phyloP scores from a whole-genome alignment of 306 rosid species.

The Vachellia collinsii region DNA sequence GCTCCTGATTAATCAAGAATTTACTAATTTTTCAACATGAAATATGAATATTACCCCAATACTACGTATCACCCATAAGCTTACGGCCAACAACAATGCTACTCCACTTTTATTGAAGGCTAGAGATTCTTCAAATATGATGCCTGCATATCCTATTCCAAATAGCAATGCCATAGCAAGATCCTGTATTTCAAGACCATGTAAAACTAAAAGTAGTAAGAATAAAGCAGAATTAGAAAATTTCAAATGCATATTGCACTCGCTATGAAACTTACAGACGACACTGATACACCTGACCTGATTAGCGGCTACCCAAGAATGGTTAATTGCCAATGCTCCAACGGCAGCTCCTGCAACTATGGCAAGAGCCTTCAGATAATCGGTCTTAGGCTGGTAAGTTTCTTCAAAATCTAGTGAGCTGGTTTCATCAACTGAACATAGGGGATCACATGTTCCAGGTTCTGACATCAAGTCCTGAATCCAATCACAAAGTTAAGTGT shows the following conservation, averaged over 20 bases:
- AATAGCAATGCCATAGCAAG: constrained; percentile 90
- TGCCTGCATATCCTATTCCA: constrained; percentile 95
- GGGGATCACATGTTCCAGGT: constrained; percentile 80
- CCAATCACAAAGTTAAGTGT: constrained; percentile 34
- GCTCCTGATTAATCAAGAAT: constrained; percentile 29
- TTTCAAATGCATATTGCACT: constrained; percentile 16
- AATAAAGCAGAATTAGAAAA: constrained; percentile 10
- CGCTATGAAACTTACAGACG: constrained; percentile 28
- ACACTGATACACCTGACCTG: constrained; percentile 77
- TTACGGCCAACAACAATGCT: constrained; percentile 92
- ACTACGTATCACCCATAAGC: constrained; percentile 91
- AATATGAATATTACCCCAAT: constrained; percentile 68
- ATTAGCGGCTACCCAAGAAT: constrained; percentile 95
- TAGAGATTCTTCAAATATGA: constrained; percentile 91
- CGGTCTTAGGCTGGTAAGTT: constrained; percentile 76
- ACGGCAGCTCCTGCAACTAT: constrained; percentile 64
- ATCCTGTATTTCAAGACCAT: constrained; percentile 56
- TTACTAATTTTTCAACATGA: constrained; percentile 21
- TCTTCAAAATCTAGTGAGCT: constrained; percentile 73
- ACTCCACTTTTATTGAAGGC: constrained; percentile 98
- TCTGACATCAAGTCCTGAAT: constrained; percentile 59
- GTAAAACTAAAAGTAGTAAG: constrained; percentile 29
- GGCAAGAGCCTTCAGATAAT: constrained; percentile 83
- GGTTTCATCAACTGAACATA: constrained; percentile 86
- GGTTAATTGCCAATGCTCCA: constrained; percentile 86